phyloP scores from a whole-genome alignment of 805 yeast genomes.

The Metschnikowia santaceciliae region DNA sequence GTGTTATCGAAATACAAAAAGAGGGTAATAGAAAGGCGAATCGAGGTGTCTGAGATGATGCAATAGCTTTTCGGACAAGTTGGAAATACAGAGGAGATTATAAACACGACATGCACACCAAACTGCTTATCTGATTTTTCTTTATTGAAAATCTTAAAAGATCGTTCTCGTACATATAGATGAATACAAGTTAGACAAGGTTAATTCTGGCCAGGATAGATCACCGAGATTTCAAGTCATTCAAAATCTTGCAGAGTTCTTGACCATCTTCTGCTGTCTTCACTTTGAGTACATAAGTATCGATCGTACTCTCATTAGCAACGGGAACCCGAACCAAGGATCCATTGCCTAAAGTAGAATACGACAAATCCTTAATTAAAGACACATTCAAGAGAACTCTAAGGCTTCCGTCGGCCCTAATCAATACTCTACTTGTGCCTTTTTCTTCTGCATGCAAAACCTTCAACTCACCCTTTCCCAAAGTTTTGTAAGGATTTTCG shows the following conservation, averaged over 20 bases:
- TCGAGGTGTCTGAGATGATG: too few relatives aligned
- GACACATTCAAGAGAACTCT: conserved; percentile 69
- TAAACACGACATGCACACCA: not conserved
- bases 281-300: conserved; percentile 69
- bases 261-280: conserved; percentile 71
- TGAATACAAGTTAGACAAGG: not conserved
- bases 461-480: conserved; percentile 82
- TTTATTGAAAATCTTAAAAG: not conserved
- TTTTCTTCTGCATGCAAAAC: conserved; percentile 59
- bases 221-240: conserved; percentile 24
- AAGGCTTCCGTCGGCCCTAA: conserved; percentile 87
- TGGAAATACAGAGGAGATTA: too few relatives aligned
- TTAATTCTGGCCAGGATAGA: not conserved
- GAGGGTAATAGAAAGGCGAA: too few relatives aligned
- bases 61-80: too few relatives aligned
- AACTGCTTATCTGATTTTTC: not conserved
- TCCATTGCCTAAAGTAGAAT: conserved; percentile 61
- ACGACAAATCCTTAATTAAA: conserved; percentile 55
- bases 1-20: too few relatives aligned
- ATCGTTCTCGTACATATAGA: not conserved
- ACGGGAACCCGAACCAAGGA: conserved; percentile 65
- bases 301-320: conserved; percentile 48
- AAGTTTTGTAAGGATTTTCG: conserved; percentile 48
- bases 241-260: conserved; percentile 38
- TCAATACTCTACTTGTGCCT: conserved; percentile 62